Evolutionary conservation across 73 alveolate genomes (phyloP).

Genomic region (Symbiodinium pilosum): DNA sequence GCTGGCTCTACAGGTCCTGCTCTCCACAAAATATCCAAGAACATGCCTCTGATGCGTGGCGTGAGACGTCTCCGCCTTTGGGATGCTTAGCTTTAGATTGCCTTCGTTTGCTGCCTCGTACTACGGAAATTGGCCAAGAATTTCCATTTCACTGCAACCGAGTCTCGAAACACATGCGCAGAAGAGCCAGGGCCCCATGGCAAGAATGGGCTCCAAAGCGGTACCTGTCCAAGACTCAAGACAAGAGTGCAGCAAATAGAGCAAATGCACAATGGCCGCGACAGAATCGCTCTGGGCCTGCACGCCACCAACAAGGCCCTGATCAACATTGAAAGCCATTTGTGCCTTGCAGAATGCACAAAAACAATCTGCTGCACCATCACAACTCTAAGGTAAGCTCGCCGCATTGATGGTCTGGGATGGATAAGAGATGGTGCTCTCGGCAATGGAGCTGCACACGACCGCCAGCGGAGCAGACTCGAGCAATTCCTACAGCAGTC

Average conservation of each 20-base stretch:
- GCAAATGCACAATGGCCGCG: too few species aligned
- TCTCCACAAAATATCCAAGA: too few species aligned
- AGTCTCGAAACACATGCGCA: slow-evolving; percentile 39
- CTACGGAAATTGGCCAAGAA: too few species aligned
- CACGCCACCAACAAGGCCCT: slow-evolving; percentile 9
- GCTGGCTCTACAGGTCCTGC: too few species aligned
- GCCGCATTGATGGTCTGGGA: slow-evolving; percentile 46
- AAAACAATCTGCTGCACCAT: neutral
- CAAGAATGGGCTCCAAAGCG: slow-evolving; percentile 72
- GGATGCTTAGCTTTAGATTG: too few species aligned
- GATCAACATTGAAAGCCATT: slow-evolving; percentile 84
- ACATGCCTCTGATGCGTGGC: too few species aligned
- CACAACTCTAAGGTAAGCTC: neutral
- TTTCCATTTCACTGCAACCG: neutral
- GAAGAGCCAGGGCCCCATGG: slow-evolving; percentile 80
- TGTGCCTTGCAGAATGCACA: neutral
- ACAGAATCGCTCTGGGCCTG: neutral
- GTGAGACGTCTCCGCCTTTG: too few species aligned
- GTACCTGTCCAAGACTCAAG: neutral
- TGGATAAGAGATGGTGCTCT: slow-evolving; percentile 35
- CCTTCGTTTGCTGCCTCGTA: too few species aligned
- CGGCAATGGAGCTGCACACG: slow-evolving; percentile 53
- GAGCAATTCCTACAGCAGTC: slow-evolving; percentile 9
- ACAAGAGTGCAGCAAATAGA: too few species aligned
- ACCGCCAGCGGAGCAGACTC: slow-evolving; percentile 63